Percentiles rank a stretch among this genome's conserved stretches.
These are phyloP conservation scores for Dactylellina drechsleri DNA, from an alignment of 2,329 filamentous ascomycete species.

Conservation along the genomic window DNA sequence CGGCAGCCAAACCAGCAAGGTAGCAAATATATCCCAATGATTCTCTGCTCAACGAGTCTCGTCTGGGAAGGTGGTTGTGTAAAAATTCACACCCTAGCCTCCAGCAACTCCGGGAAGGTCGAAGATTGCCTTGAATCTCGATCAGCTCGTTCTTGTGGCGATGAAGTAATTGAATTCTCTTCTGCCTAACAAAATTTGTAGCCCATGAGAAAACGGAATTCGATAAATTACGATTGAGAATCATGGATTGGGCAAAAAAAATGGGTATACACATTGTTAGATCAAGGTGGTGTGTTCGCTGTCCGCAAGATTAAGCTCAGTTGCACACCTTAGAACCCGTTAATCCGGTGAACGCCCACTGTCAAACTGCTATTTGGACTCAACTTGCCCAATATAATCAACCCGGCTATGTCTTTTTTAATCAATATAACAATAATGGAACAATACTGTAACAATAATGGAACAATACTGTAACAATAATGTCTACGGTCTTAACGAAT, in stretches of 20 bases:
- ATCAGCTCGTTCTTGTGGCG: not conserved
- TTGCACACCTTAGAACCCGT: too few relatives aligned
- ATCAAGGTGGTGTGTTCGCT: not conserved
- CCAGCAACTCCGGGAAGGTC: slow-evolving; percentile 23
- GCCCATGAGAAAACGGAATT: not conserved
- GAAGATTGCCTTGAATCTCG: slow-evolving; percentile 24
- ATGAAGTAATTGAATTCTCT: not conserved
- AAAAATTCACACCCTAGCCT: slow-evolving; percentile 13
- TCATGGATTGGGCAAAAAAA: not conserved
- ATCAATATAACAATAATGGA: too few relatives aligned
- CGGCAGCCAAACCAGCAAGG: not conserved
- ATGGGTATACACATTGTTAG: not conserved
- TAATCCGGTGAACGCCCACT: too few relatives aligned
- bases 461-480: too few relatives aligned
- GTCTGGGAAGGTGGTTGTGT: slow-evolving; percentile 41
- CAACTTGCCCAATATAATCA: not conserved
- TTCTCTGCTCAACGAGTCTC: not conserved
- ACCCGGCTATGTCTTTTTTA: too few relatives aligned
- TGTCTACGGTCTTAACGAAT: not conserved
- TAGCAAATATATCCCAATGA: not conserved
- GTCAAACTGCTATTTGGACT: too few relatives aligned
- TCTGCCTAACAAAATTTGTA: slow-evolving; percentile 1
- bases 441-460: too few relatives aligned
- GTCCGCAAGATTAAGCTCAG: too few relatives aligned
- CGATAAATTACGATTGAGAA: slow-evolving; percentile 3